Evolutionary conservation across 2,329 filamentous ascomycete genomes (phyloP).

Genomic region (Macrophomina tecta): DNA sequence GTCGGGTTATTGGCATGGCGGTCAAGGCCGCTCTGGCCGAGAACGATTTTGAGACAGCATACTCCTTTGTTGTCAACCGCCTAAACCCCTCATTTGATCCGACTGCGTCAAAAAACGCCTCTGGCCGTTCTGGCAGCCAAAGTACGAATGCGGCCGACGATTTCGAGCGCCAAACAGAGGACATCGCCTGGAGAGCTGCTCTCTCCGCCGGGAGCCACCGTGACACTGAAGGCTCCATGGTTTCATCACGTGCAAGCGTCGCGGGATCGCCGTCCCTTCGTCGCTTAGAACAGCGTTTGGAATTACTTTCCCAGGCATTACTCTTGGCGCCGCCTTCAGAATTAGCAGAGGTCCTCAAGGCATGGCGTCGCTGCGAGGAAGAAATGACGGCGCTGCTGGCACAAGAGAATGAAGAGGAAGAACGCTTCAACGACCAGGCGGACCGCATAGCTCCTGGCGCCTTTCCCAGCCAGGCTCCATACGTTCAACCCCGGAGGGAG

Average conservation of each 20-base stretch:
- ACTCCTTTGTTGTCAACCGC: constrained; percentile 79
- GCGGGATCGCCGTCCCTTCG: constrained; percentile 60
- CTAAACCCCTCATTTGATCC: constrained; percentile 46
- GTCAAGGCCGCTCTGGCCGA: constrained; percentile 77
- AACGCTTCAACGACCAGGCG: constrained; percentile 72
- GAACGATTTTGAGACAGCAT: constrained; percentile 84
- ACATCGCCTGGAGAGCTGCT: constrained; percentile 80
- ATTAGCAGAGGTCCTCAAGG: constrained; percentile 75
- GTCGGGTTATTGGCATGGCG: constrained; percentile 78
- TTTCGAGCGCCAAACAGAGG: constrained; percentile 54
- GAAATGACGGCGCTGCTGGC: constrained; percentile 72
- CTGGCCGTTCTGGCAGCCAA: background rate
- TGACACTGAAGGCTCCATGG: constrained; percentile 35
- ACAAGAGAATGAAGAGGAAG: constrained; percentile 70
- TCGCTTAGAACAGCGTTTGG: constrained; percentile 80
- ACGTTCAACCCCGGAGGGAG: constrained; percentile 49
- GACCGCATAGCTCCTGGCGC: constrained; percentile 61
- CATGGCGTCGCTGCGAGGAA: constrained; percentile 78
- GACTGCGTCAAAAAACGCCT: background rate
- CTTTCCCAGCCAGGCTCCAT: constrained; percentile 44
- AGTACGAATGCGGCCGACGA: constrained; percentile 9
- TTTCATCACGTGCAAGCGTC: constrained; percentile 43
- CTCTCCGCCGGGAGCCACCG: constrained; percentile 78
- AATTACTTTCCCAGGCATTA: constrained; percentile 77
- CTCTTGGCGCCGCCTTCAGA: constrained; percentile 73